Evolutionary conservation across 139 green algal species (phyloP), one percentile per base, ranked within the genome.

Genomic region (Asterochloris erici): DNA sequence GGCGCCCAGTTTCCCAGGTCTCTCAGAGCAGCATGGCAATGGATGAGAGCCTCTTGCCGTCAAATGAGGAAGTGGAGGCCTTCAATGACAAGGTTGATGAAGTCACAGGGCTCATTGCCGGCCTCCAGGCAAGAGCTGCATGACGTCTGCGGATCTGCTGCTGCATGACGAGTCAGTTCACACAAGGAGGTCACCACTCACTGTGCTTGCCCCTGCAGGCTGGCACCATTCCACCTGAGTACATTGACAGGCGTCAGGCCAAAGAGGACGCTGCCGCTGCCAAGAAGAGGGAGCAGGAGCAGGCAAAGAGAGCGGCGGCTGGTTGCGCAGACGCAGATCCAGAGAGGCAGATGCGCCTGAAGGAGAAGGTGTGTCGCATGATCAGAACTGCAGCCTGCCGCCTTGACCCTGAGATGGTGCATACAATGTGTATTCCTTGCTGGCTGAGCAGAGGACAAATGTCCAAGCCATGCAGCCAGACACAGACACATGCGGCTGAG

Each of bases 1-100:
- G 38, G 38, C 38, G 38, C 38, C 38, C 38, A 54, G 38, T 54
- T 54, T 54, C 38, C 38, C 38, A n/a, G 38, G 38, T 54, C 38
- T 54, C 38, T 54, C 38, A 54, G 38, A 54, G 38, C 38, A 54
- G 38, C 38, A 54, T 54, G 38, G 38, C 38, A 54, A 54, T 54
- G 38, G 38, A 54, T 54, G 38, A 54, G 38, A 54, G 38, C 38
- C 38, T 54, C 38, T 21, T 80, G 54, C 76, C 76, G 16, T 24
- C 60, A 10, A 80, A 62, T 23, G 28, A n/a, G 29, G 76, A 80
- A 12, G 60, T 80, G 24, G 76, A 80, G 17, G 63, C 68, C 28
- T 96, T 95, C 79, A 68, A 90, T 15, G 89, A 93, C 4, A 86
- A 87, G 15, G 93, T 95, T 23, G 86, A 92, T 23, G 93, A 96